Conservation (phyloP, 495 filamentous ascomycete genomes). For the Emericellopsis terricola region DNA sequence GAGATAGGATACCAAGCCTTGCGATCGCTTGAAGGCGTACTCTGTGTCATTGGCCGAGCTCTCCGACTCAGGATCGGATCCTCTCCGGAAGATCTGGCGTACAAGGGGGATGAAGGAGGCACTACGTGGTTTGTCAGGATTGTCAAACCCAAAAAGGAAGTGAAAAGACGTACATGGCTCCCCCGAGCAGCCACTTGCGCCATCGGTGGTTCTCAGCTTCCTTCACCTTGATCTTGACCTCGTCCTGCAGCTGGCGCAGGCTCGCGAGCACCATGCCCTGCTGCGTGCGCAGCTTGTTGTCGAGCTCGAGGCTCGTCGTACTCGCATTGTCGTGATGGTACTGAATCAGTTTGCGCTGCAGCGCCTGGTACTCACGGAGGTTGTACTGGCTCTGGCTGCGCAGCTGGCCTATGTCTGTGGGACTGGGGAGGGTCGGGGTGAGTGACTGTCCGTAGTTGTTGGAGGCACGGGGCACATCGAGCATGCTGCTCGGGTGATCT, state of each 20-base stretch:
- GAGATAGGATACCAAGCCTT: conserved; percentile 21
- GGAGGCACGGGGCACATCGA: conserved; percentile 5
- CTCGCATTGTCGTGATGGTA: not conserved
- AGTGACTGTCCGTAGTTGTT: not conserved
- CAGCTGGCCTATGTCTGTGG: conserved; percentile 3
- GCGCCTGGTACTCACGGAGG: conserved; percentile 16
- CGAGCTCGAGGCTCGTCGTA: conserved; percentile 7
- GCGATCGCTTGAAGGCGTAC: conserved; percentile 25
- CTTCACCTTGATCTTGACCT: conserved; percentile 14
- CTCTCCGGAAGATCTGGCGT: conserved; percentile 19
- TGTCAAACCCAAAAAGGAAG: not conserved
- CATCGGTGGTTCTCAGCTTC: conserved; percentile 19
- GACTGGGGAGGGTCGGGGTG: conserved; percentile 2
- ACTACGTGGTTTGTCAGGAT: conserved; percentile 7
- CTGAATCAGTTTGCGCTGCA: conserved; percentile 4
- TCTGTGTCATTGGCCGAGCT: conserved; percentile 21
- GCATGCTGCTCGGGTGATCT: not conserved
- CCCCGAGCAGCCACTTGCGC: conserved; percentile 22
- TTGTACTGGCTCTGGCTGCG: conserved; percentile 6
- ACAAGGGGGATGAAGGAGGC: conserved; percentile 24
- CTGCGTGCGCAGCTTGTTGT: conserved; percentile 16
- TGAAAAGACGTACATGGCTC: conserved; percentile 16
- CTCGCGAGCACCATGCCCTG: conserved; percentile 15
- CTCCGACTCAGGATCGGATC: conserved; percentile 9
- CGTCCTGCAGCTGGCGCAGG: conserved; percentile 11